These are phyloP conservation scores for Scedosporium boydii DNA, from an alignment of 2,329 filamentous ascomycete genomes.

Conservation along the genomic window DNA sequence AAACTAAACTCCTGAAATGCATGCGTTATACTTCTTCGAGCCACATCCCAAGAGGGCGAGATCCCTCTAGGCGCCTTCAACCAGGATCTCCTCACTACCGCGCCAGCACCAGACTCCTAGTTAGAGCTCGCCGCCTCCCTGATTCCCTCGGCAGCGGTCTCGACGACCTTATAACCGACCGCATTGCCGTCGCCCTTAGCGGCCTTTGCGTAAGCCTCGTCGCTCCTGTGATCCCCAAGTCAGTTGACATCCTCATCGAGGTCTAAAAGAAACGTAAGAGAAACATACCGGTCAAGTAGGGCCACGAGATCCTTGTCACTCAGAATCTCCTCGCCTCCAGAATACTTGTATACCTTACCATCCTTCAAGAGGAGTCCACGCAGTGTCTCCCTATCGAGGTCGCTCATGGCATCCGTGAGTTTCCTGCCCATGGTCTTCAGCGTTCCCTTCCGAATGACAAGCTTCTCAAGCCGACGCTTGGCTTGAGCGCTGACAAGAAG, in stretches of 20 bases:
- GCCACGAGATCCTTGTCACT: constrained; percentile 65
- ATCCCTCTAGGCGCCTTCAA: not conserved
- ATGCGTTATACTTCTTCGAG: too few relatives aligned
- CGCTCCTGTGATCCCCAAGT: constrained; percentile 28
- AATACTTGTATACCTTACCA: constrained; percentile 54
- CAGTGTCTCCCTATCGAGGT: constrained; percentile 52
- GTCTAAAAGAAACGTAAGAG: not conserved
- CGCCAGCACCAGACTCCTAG: not conserved
- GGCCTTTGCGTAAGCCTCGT: constrained; percentile 57
- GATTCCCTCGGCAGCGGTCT: constrained; percentile 55
- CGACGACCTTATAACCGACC: constrained; percentile 66
- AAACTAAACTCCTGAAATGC: too few relatives aligned
- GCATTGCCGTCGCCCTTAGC: constrained; percentile 69
- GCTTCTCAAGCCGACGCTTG: constrained; percentile 83
- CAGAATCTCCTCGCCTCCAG: constrained; percentile 56
- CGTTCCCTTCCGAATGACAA: constrained; percentile 90
- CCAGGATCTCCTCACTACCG: not conserved
- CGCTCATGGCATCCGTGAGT: constrained; percentile 38
- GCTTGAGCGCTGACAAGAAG: constrained; percentile 81
- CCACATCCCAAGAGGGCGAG: too few relatives aligned
- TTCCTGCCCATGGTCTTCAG: constrained; percentile 63
- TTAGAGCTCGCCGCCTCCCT: constrained; percentile 19
- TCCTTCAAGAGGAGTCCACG: constrained; percentile 58
- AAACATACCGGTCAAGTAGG: constrained; percentile 58
- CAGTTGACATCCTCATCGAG: constrained; percentile 1